phyloP scores from a whole-genome alignment of 495 filamentous ascomycete species.

The Halenospora varia region DNA sequence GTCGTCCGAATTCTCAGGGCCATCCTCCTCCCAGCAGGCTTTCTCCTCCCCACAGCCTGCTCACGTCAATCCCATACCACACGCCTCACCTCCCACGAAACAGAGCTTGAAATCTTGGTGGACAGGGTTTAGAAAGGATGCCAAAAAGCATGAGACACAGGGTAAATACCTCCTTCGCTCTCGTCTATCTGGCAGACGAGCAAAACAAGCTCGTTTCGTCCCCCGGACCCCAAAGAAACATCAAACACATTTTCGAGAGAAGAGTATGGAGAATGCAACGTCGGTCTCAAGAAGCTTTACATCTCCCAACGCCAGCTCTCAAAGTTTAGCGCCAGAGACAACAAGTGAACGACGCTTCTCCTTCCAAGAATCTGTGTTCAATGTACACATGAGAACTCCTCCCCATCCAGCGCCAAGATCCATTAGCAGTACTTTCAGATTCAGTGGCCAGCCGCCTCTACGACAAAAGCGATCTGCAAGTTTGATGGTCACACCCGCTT shows the following conservation, averaged over 20 bases:
- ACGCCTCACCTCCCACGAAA: constrained; percentile 66
- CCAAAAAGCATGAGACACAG: constrained; percentile 13
- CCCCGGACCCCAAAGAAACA: not conserved
- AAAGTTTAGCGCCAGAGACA: not conserved
- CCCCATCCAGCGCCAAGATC: not conserved
- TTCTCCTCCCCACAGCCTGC: constrained; percentile 23
- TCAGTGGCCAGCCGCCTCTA: not conserved
- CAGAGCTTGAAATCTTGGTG: constrained; percentile 83
- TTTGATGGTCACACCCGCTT: not conserved
- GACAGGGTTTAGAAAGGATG: constrained; percentile 68
- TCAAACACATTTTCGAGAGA: not conserved
- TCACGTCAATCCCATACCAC: constrained; percentile 5
- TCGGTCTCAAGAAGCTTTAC: not conserved
- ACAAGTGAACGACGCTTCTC: not conserved
- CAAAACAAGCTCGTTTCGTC: not conserved
- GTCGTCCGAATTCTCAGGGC: constrained; percentile 13
- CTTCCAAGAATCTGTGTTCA: not conserved
- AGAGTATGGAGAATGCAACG: not conserved
- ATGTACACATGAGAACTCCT: not conserved
- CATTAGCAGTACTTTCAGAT: not conserved
- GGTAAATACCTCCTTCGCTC: constrained; percentile 16
- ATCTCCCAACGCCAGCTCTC: too few relatives aligned
- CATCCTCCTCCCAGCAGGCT: constrained; percentile 24
- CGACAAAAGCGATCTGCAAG: not conserved
- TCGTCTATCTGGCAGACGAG: not conserved